phyloP scores from a whole-genome alignment of 352 stramenopile genomes.

The Globisporangium irregulare region DNA sequence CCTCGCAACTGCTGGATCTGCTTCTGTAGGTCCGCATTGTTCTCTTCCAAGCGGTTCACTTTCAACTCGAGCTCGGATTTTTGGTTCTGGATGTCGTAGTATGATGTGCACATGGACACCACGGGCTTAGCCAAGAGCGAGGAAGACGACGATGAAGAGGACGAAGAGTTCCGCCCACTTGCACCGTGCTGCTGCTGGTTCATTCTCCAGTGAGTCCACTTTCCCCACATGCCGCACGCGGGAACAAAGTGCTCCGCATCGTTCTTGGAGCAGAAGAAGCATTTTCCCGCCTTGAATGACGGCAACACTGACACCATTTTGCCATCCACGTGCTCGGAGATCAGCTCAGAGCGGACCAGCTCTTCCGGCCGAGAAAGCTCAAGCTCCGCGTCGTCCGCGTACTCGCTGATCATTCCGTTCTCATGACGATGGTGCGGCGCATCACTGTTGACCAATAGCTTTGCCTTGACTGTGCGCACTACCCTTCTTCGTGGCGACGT shows the following conservation, averaged over 20 bases:
- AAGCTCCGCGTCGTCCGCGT: slow-evolving; percentile 9
- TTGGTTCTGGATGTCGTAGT: slow-evolving; percentile 78
- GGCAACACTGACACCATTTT: slow-evolving; percentile 76
- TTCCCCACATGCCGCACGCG: slow-evolving; percentile 78
- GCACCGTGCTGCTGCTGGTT: slow-evolving; percentile 54
- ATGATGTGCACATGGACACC: slow-evolving; percentile 79
- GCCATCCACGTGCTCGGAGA: slow-evolving; percentile 4
- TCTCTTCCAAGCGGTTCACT: slow-evolving; percentile 29
- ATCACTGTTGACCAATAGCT: slow-evolving; percentile 10
- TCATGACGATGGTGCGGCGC: slow-evolving; percentile 1
- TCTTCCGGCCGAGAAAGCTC: slow-evolving; percentile 15
- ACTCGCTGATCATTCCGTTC: slow-evolving; percentile 6
- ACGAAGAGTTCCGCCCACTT: slow-evolving; percentile 12
- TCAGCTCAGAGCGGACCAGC: background rate
- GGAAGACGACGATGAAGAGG: slow-evolving; percentile 11
- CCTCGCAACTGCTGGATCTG: slow-evolving; percentile 23
- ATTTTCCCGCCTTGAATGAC: slow-evolving; percentile 79
- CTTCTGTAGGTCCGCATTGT: slow-evolving; percentile 26
- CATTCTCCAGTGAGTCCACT: slow-evolving; percentile 86
- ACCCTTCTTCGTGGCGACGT: slow-evolving; percentile 12
- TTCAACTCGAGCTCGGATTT: slow-evolving; percentile 51
- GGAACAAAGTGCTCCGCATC: slow-evolving; percentile 78
- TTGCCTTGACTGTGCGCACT: slow-evolving; percentile 8
- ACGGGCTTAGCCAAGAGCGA: slow-evolving; percentile 29
- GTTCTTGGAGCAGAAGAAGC: slow-evolving; percentile 86